Percentiles rank a stretch among this genome's conserved stretches.
Conservation (phyloP, 2,329 filamentous ascomycete genomes). For the Alternaria ventricosa region DNA sequence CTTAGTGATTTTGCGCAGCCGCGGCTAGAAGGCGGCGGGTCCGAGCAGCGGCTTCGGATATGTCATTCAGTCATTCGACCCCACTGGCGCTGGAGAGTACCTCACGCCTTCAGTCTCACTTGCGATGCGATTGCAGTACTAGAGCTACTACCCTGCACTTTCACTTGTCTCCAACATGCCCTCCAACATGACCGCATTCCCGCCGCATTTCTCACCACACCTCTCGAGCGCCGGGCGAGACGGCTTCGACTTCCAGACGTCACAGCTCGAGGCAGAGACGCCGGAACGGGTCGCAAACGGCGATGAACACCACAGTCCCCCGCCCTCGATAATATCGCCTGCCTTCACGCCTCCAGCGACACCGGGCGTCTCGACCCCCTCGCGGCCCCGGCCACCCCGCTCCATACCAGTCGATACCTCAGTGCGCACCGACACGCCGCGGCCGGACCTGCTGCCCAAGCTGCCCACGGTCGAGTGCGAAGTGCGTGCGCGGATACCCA, state of each 20-base stretch:
- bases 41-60: constrained; percentile 20
- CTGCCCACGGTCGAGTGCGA: constrained; percentile 90
- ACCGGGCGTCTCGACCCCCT: constrained; percentile 42
- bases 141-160: background rate
- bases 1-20: constrained; percentile 7
- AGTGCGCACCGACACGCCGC: constrained; percentile 52
- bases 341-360: constrained; percentile 52
- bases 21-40: constrained; percentile 23
- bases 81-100: constrained; percentile 4
- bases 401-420: constrained; percentile 54
- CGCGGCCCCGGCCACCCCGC: constrained; percentile 43
- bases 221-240: constrained; percentile 51
- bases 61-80: constrained; percentile 11
- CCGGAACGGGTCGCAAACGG: constrained; percentile 12
- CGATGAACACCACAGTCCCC: constrained; percentile 26
- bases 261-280: constrained; percentile 25
- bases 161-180: background rate
- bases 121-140: background rate
- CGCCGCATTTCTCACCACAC: constrained; percentile 63
- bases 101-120: background rate
- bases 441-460: constrained; percentile 74
- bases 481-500: constrained; percentile 93
- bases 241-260: constrained; percentile 43
- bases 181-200: constrained; percentile 58
- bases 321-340: constrained; percentile 56